Evolutionary conservation across 805 yeast genomes (phyloP).

Genomic region (Ogataea wickerhamii): DNA sequence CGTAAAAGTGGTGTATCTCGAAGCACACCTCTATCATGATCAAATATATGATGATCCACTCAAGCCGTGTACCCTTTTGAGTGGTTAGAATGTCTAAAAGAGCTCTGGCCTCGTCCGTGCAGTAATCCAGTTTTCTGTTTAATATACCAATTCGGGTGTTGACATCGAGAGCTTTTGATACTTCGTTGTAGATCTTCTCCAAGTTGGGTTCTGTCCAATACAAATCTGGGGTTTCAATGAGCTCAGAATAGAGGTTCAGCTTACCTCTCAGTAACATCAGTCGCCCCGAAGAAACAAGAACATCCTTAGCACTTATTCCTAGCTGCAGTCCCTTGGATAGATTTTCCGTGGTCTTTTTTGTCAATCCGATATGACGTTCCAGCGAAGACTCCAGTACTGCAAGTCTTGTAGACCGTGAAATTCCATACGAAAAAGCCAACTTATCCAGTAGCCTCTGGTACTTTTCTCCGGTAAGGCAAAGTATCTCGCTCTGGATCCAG

Average conservation of each 20-base stretch:
- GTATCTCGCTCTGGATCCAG: conserved; percentile 58
- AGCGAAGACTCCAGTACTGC: conserved; percentile 73
- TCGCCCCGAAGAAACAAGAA: conserved; percentile 67
- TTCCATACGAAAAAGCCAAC: conserved; percentile 85
- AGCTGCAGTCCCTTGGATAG: conserved; percentile 59
- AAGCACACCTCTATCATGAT: conserved; percentile 84
- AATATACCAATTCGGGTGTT: conserved; percentile 72
- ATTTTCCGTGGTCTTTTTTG: conserved; percentile 61
- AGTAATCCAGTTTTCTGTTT: conserved; percentile 84
- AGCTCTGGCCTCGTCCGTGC: conserved; percentile 83
- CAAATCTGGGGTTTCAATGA: conserved; percentile 87
- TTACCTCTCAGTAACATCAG: conserved; percentile 76
- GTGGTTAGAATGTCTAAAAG: conserved; percentile 72
- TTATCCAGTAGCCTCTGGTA: conserved; percentile 63
- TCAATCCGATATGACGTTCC: conserved; percentile 62
- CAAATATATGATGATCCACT: conserved; percentile 82
- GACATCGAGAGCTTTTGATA: conserved; percentile 71
- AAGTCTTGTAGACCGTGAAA: conserved; percentile 80
- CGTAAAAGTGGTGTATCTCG: conserved; percentile 73
- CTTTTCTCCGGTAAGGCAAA: conserved; percentile 55
- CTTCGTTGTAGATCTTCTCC: conserved; percentile 68
- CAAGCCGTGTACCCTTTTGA: conserved; percentile 69
- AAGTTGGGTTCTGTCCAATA: conserved; percentile 91
- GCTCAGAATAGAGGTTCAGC: conserved; percentile 78
- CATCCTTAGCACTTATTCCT: conserved; percentile 54